Base-by-base conservation (phyloP, 495 filamentous ascomycete species). In the Xylaria grammica region DNA sequence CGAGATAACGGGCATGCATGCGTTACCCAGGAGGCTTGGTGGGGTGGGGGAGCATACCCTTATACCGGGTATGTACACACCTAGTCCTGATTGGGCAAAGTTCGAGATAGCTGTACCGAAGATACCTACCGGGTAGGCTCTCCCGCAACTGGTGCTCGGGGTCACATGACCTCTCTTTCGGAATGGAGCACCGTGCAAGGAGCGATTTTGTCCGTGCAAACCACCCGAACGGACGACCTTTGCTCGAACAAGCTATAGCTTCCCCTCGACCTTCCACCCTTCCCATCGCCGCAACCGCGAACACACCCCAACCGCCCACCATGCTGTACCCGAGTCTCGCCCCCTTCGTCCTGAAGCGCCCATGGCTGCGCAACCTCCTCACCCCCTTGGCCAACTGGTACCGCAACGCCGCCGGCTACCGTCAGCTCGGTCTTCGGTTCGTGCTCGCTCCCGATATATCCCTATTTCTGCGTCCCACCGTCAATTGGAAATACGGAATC, bases 401-500 rank as follows among this genome's bases (percentile, higher is more conserved):
- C 82, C 73, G 73, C 72, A 87, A 94, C 74, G 87, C 90, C 55
- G 86, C 93, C 67, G 95, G 95, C 72, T 97, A 99, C 85, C 89
- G 95, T 76, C 86, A 93, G 83, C 84, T 98, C 69, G 95, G 95
- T 71, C 84, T 99, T 76, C 89, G 82, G 95, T 98, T 81, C 83
- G 86, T 72, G 48, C 45, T 19, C 60, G 20, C 45, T 24, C 34
- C 24, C 36, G 54, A 58, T 32, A 27, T 13, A 20, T 45, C 4
- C 54, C 36, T 22, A 3, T 26, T 26, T 30, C 54, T 32, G 13
- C 13, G 20, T 19, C 0, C 54, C 54, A 17, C 26, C 36, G 17
- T 45, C 22, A 22, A 32, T 58, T 20, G 15, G 20, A 20, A 10
- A 15, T 1, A 11, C 2, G 26, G n/a, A 4, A 17, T 36, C 11